Evolutionary conservation across 805 yeast species (phyloP).

Genomic region (Teunomyces atbi): DNA sequence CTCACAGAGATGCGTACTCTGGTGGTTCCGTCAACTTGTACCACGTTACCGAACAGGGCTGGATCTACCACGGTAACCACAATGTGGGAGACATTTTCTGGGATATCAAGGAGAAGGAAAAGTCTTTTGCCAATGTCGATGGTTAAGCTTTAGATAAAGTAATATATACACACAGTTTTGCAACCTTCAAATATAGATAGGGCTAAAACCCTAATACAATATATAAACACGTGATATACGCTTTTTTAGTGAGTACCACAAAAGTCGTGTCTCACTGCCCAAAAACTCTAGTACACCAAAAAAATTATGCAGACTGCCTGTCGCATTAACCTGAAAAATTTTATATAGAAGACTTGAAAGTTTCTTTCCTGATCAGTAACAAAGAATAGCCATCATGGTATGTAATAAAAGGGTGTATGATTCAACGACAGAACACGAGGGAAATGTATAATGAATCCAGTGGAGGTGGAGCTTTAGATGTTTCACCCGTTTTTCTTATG

Average conservation of each 20-base stretch:
- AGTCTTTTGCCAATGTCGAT: constrained; percentile 81
- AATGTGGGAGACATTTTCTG: constrained; percentile 90
- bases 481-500: not conserved
- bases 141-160: constrained; percentile 24
- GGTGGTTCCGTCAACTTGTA: constrained; percentile 95
- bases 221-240: constrained; percentile 5
- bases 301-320: constrained; percentile 1
- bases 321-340: constrained; percentile 14
- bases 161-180: not conserved
- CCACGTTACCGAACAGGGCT: constrained; percentile 90
- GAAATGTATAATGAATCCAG: no score
- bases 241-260: not conserved
- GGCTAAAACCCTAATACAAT: constrained; percentile 8
- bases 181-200: not conserved
- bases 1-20: constrained; percentile 97
- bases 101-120: constrained; percentile 85
- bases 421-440: no score
- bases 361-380: constrained; percentile 10
- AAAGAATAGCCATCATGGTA: constrained; percentile 21
- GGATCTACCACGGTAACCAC: constrained; percentile 94
- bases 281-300: not conserved
- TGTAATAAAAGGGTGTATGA: constrained; percentile 9
- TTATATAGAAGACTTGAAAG: constrained; percentile 8
- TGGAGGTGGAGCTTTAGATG: no score
- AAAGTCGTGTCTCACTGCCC: not conserved